phyloP scores from a whole-genome alignment of 768 basidiomycete species.

The Lactarius vividus region DNA sequence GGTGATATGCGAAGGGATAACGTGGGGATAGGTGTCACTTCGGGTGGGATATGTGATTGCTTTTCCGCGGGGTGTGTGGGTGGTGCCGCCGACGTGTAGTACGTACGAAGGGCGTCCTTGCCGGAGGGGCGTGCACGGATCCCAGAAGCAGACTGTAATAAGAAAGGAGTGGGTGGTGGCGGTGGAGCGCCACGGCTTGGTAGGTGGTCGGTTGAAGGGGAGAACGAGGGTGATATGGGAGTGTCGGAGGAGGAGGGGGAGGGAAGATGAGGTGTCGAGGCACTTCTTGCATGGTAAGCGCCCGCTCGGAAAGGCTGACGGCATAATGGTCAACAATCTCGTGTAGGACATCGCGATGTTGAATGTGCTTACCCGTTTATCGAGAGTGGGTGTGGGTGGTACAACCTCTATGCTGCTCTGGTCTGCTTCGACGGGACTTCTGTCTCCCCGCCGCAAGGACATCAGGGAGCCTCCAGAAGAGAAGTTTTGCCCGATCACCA shows the following conservation, averaged over 20 bases:
- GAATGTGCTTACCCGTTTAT: constrained; percentile 4
- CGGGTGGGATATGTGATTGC: background rate
- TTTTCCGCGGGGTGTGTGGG: background rate
- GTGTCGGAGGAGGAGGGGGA: background rate
- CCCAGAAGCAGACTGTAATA: background rate
- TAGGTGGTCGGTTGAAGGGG: constrained; percentile 2
- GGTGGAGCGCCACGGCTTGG: background rate
- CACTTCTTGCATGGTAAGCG: constrained; percentile 15
- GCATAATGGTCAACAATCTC: background rate
- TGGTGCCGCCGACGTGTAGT: constrained; percentile 12
- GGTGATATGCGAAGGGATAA: background rate
- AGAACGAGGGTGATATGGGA: background rate
- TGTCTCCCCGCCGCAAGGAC: background rate
- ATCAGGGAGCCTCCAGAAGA: background rate
- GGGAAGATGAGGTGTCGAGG: constrained; percentile 12
- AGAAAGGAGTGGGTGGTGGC: background rate
- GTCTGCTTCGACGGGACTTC: background rate
- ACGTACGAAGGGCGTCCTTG: background rate
- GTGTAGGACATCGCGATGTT: background rate
- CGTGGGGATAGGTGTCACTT: background rate
- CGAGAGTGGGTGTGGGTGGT: constrained; percentile 13
- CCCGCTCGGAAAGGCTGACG: background rate
- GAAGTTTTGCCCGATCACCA: constrained; percentile 21
- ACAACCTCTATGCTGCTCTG: constrained; percentile 21
- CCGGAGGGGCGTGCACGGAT: background rate